Percentiles rank a stretch among this genome's conserved stretches.
Conservation (phyloP, 768 basidiomycete genomes). For the Ramaria sp. region DNA sequence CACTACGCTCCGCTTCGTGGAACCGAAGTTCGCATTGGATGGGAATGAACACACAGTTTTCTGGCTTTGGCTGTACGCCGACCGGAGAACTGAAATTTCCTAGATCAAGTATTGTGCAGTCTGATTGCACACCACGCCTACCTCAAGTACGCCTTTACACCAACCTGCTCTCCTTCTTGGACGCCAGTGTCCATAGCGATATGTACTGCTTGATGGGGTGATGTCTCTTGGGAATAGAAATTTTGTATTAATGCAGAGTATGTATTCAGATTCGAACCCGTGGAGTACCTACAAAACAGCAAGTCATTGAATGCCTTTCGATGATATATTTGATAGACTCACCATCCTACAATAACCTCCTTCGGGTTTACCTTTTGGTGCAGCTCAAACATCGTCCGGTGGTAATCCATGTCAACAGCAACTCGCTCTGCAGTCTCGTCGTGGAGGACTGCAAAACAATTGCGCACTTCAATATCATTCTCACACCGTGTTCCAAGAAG, state of each 20-base stretch:
- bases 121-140: constrained; percentile 20
- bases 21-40: constrained; percentile 81
- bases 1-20: constrained; percentile 74
- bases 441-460: constrained; percentile 87
- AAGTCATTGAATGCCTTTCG: not conserved
- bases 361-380: constrained; percentile 75
- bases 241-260: constrained; percentile 97
- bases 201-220: constrained; percentile 82
- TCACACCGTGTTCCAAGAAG: constrained; percentile 72
- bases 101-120: not conserved
- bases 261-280: constrained; percentile 81
- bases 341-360: constrained; percentile 95
- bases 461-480: constrained; percentile 63
- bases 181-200: constrained; percentile 82
- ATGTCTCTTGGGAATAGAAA: constrained; percentile 90
- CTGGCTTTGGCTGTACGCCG: constrained; percentile 79
- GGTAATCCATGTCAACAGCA: constrained; percentile 95
- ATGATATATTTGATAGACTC: constrained; percentile 19
- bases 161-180: constrained; percentile 47
- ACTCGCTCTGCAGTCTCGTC: constrained; percentile 88
- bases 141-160: constrained; percentile 85
- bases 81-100: constrained; percentile 60
- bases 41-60: constrained; percentile 92
- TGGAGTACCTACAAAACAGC: constrained; percentile 66
- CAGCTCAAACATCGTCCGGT: constrained; percentile 85